Base-by-base conservation (phyloP, 2,329 filamentous ascomycete genomes). In the Coniochaeta sp. region DNA sequence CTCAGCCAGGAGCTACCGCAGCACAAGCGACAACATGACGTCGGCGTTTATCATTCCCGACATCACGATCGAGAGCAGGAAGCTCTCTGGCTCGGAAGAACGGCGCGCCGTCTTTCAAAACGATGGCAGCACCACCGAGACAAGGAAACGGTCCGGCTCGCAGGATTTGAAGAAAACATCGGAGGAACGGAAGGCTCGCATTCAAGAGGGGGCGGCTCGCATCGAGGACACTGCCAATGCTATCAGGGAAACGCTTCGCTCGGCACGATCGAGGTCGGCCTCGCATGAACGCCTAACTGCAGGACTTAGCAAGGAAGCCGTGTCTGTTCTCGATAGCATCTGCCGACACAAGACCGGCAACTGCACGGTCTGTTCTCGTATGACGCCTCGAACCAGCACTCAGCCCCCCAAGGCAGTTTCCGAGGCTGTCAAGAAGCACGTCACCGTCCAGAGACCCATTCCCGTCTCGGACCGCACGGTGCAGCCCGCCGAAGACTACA, bases 401-500 rank as follows among this genome's bases (percentile, higher is more conserved):
- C 56, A 63, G 61, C 42, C 57, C 4, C 24, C 26, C 22, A 52
- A 28, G 47, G 22, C 22, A 17, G 14, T 10, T 17, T 12, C 26
- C 2, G 28, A 28, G 59, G 22, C 14, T 30, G 54, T 75, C 62
- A 82, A 85, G 70, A 86, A 86, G 70, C 82, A 83, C 57, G 76
- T 91, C 42, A 82, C 79, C 54, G 80, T 89, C 54, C 74, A 84
- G 32, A 86, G 84, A 32, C 89, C 88, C 2, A 79, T 88, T 50
- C 86, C 88, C 16, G 84, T 89, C 59, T 88, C 86, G 0, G 82
- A 87, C 70, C 85, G 72, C 72, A 79, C 82, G 50, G 76, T 81
- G 12, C 77, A 79, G 63, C 70, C 78, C n/a, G 22, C 24, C n/a
- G 58, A 55, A 5, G 64, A 60, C n/a, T 69, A 79, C 60, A 81